These are phyloP conservation scores for Aspergillus asperescens DNA, from an alignment of 495 filamentous ascomycete species.

Conservation along the genomic window DNA sequence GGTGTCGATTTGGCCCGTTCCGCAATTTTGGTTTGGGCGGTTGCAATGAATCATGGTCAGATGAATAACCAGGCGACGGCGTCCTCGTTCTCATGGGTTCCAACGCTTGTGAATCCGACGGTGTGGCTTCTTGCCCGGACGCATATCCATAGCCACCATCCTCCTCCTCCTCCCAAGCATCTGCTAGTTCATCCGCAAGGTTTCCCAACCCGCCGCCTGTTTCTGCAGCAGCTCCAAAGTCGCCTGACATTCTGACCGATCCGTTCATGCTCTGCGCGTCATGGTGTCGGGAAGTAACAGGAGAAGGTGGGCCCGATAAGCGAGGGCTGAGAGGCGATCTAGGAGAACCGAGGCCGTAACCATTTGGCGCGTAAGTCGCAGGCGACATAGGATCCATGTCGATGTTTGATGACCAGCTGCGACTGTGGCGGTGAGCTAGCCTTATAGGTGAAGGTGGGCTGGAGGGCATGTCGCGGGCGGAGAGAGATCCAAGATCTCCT, in stretches of 20 bases:
- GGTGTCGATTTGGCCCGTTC: slow-evolving; percentile 35
- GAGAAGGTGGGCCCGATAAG: slow-evolving; percentile 56
- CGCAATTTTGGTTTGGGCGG: slow-evolving; percentile 26
- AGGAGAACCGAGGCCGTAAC: slow-evolving; percentile 38
- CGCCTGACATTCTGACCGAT: slow-evolving; percentile 40
- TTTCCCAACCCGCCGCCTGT: slow-evolving; percentile 65
- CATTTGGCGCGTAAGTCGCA: slow-evolving; percentile 31
- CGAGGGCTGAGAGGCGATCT: slow-evolving; percentile 39
- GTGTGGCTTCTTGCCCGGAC: slow-evolving; percentile 37
- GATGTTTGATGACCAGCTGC: slow-evolving; percentile 47
- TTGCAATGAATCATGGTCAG: slow-evolving; percentile 26
- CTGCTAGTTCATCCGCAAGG: slow-evolving; percentile 69
- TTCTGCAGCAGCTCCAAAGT: slow-evolving; percentile 37
- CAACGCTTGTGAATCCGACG: slow-evolving; percentile 29
- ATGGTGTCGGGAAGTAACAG: slow-evolving; percentile 51
- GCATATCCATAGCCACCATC: slow-evolving; percentile 41
- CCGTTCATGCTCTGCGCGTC: slow-evolving; percentile 49
- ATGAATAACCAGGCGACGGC: slow-evolving; percentile 27
- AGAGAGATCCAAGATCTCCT: not conserved
- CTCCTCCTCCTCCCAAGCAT: slow-evolving; percentile 58
- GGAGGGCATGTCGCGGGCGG: slow-evolving; percentile 26
- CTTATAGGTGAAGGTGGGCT: slow-evolving; percentile 60
- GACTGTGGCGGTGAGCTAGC: slow-evolving; percentile 53
- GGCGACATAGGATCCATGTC: slow-evolving; percentile 51
- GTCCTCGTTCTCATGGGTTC: slow-evolving; percentile 27